These are phyloP conservation scores for Blastocladiella emersonii DNA, from an alignment of 371 early-diverging fungal genomes.

Conservation along the genomic window DNA sequence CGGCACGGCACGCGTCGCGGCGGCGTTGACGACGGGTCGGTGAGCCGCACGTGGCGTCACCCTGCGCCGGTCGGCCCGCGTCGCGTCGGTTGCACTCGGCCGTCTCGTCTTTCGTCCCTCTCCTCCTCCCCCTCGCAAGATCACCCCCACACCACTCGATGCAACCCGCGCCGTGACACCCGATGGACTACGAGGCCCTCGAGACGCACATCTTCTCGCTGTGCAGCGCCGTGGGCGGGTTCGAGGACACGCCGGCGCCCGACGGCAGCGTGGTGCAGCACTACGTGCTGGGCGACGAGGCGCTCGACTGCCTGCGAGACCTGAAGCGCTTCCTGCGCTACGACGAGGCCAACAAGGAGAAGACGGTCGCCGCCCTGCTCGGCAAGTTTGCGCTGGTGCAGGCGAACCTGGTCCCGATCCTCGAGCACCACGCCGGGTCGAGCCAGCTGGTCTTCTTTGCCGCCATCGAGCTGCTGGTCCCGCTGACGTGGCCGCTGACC, in stretches of 20 bases:
- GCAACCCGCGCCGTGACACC: no score
- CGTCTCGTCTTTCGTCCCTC: no score
- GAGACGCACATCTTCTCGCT: conserved; percentile 39
- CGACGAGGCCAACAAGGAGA: conserved; percentile 47
- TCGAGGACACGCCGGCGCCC: conserved; percentile 31
- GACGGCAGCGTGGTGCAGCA: conserved; percentile 16
- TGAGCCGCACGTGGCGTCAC: no score
- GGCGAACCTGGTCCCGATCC: conserved; percentile 64
- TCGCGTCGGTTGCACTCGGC: no score
- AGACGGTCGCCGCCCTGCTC: conserved; percentile 44
- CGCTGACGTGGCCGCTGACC: conserved; percentile 25
- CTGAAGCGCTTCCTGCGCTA: conserved; percentile 58
- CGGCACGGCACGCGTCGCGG: no score
- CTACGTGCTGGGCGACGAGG: conserved; percentile 69
- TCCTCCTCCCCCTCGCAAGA: no score
- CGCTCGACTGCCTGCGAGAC: conserved; percentile 54
- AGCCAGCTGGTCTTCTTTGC: conserved; percentile 30
- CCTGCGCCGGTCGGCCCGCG: no score
- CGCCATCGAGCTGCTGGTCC: conserved; percentile 55
- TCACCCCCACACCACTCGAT: no score
- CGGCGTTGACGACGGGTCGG: no score
- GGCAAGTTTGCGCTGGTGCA: conserved; percentile 56
- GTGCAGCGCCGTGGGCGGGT: conserved; percentile 67
- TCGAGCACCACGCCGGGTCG: conserved; percentile 35
- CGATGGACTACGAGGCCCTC: no score